These are phyloP conservation scores for Nakaseomyces bracarensis DNA, from an alignment of 1,139 yeast genomes.

Conservation along the genomic window DNA sequence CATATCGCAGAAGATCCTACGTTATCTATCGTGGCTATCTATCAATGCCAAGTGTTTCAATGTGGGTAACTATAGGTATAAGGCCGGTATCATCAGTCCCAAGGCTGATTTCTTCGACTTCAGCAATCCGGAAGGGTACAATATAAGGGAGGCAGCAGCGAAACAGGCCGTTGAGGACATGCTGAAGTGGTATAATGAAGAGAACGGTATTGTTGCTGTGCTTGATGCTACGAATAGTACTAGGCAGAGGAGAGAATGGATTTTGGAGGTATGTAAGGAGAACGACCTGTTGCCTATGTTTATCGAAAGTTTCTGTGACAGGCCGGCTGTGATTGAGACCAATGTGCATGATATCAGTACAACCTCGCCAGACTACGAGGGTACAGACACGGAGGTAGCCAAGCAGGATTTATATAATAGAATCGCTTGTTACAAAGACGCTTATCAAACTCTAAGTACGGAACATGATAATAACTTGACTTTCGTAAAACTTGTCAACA, in stretches of 20 bases:
- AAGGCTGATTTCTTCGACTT: conserved; percentile 74
- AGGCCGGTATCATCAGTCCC: conserved; percentile 46
- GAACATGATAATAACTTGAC: conserved; percentile 57
- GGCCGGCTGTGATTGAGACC: conserved; percentile 64
- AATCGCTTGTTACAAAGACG: conserved; percentile 62
- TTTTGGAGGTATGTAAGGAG: conserved; percentile 54
- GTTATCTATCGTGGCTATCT: conserved; percentile 87
- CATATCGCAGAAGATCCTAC: conserved; percentile 65
- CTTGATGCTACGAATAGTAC: conserved; percentile 86
- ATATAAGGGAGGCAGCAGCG: conserved; percentile 61
- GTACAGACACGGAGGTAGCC: conserved; percentile 64
- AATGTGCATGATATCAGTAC: conserved; percentile 81
- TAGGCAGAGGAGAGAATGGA: conserved; percentile 56
- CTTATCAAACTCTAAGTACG: conserved; percentile 64
- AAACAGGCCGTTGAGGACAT: conserved; percentile 69
- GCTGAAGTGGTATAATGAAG: conserved; percentile 78
- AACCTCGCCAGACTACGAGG: conserved; percentile 79
- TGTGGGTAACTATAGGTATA: conserved; percentile 77
- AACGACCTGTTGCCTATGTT: conserved; percentile 80
- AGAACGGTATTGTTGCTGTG: conserved; percentile 82
- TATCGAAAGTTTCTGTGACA: conserved; percentile 86
- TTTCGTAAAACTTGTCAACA: conserved; percentile 79
- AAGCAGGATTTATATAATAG: conserved; percentile 63
- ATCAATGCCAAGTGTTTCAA: conserved; percentile 82
- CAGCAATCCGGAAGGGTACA: conserved; percentile 53